Conservation (phyloP, 2,329 filamentous ascomycete species). For the Harringtonia aguacate region DNA sequence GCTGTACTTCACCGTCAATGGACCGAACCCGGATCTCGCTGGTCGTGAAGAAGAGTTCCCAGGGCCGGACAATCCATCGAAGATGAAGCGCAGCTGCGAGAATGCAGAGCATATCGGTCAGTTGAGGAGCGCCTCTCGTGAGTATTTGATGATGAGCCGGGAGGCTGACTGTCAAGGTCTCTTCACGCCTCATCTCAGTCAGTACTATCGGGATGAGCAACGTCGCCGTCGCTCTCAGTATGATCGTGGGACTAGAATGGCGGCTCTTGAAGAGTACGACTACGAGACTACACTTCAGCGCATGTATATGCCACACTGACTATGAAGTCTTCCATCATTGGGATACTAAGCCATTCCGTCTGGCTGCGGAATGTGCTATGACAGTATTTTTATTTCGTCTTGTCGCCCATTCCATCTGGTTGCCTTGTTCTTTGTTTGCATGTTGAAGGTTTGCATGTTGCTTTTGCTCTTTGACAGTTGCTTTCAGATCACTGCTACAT, state of each 20-base stretch:
- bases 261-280: slow-evolving; percentile 53
- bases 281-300: slow-evolving; percentile 33
- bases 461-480: too few relatives aligned
- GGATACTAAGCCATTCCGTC: not conserved
- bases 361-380: not conserved
- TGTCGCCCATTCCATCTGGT: not conserved
- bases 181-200: slow-evolving; percentile 68
- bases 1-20: slow-evolving; percentile 43
- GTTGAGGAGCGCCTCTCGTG: slow-evolving; percentile 19
- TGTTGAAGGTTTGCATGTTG: not conserved
- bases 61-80: slow-evolving; percentile 70
- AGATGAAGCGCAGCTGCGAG: slow-evolving; percentile 78
- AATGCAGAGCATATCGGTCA: slow-evolving; percentile 75
- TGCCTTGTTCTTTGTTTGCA: not conserved
- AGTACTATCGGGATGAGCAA: slow-evolving; percentile 64
- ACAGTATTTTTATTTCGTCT: not conserved
- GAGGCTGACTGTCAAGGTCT: slow-evolving; percentile 39
- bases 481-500: not conserved
- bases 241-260: slow-evolving; percentile 68
- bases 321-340: slow-evolving; percentile 1
- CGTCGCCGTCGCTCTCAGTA: slow-evolving; percentile 67
- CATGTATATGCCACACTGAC: slow-evolving; percentile 15
- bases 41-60: slow-evolving; percentile 71
- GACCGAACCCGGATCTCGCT: slow-evolving; percentile 37
- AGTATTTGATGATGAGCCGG: not conserved